These are phyloP conservation scores for Psidium friedrichsthalianum DNA, from an alignment of 345 rosid species.

Conservation along the genomic window DNA sequence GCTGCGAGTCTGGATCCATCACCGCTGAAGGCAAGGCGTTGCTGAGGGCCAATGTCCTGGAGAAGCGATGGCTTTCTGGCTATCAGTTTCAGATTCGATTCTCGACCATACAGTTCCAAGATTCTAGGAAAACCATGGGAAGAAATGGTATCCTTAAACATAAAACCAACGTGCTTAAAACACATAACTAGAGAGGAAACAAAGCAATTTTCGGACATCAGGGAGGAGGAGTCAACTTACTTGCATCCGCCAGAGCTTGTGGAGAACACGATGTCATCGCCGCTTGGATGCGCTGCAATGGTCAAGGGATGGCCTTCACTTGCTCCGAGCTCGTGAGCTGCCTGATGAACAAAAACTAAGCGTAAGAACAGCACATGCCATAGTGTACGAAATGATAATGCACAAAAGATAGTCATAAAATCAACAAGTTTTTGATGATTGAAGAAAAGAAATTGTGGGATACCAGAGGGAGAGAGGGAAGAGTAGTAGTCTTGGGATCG, in stretches of 20 bases:
- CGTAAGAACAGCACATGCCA: not conserved
- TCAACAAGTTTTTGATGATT: not conserved
- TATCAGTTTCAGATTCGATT: slow-evolving; percentile 3
- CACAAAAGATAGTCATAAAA: not conserved
- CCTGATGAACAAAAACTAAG: slow-evolving; percentile 16
- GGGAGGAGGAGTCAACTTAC: slow-evolving; percentile 22
- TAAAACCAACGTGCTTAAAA: too few relatives aligned
- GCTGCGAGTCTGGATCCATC: slow-evolving; percentile 76
- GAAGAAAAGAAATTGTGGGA: not conserved
- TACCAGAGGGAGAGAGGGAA: slow-evolving; percentile 68
- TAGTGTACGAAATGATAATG: not conserved
- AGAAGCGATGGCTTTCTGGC: not conserved
- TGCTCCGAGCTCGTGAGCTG: slow-evolving; percentile 46
- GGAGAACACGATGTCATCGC: slow-evolving; percentile 71
- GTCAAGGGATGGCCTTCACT: slow-evolving; percentile 60
- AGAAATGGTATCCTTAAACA: not conserved
- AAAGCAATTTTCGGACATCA: not conserved
- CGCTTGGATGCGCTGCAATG: slow-evolving; percentile 68
- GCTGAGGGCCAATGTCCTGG: slow-evolving; percentile 52
- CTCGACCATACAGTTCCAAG: slow-evolving; percentile 52
- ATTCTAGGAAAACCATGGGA: not conserved
- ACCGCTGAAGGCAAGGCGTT: slow-evolving; percentile 70
- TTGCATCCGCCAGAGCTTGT: slow-evolving; percentile 75
- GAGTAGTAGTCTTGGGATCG: slow-evolving; percentile 45
- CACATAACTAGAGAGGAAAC: not conserved